phyloP scores from a whole-genome alignment of 495 filamentous ascomycete species.

The Hamigera avellanea region DNA sequence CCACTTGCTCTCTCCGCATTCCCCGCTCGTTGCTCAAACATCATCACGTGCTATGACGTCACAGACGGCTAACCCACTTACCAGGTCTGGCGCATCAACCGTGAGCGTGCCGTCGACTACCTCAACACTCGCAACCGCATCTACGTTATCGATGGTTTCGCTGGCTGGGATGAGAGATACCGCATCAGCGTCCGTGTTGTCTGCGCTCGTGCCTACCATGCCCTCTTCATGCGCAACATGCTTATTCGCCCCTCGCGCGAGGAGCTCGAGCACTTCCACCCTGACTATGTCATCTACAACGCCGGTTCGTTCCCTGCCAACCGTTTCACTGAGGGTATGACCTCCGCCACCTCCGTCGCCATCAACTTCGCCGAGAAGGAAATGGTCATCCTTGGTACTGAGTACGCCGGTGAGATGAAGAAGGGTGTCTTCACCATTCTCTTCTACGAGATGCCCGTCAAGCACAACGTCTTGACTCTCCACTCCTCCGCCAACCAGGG shows the following conservation, averaged over 20 bases:
- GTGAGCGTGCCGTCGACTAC: slow-evolving; percentile 97
- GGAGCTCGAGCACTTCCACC: slow-evolving; percentile 93
- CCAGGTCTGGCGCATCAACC: slow-evolving; percentile 99
- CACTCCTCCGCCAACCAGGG: slow-evolving; percentile 93
- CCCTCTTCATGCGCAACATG: slow-evolving; percentile 99
- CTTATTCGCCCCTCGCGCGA: slow-evolving; percentile 84
- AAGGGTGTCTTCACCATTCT: slow-evolving; percentile 98
- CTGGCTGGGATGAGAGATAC: slow-evolving; percentile 98
- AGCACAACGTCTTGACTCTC: slow-evolving; percentile 96
- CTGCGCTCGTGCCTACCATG: slow-evolving; percentile 98
- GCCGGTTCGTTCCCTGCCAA: slow-evolving; percentile 97
- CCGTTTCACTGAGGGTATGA: slow-evolving; percentile 96
- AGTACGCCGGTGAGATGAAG: slow-evolving; percentile 99
- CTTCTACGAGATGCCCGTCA: slow-evolving; percentile 99
- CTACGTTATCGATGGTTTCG: slow-evolving; percentile 95
- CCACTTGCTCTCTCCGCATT: slow-evolving; percentile 2
- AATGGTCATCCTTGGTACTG: slow-evolving; percentile 97
- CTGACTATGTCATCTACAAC: slow-evolving; percentile 99
- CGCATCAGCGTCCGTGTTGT: slow-evolving; percentile 95
- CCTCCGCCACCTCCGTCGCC: slow-evolving; percentile 77
- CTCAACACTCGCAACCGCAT: slow-evolving; percentile 97
- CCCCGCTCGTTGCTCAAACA: background rate
- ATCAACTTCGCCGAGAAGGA: slow-evolving; percentile 86
- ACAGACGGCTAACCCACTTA: slow-evolving; percentile 13
- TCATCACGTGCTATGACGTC: slow-evolving; percentile 27